Base-by-base conservation (phyloP, 371 early-diverging fungal genomes). In the Capillidium heterosporum region DNA sequence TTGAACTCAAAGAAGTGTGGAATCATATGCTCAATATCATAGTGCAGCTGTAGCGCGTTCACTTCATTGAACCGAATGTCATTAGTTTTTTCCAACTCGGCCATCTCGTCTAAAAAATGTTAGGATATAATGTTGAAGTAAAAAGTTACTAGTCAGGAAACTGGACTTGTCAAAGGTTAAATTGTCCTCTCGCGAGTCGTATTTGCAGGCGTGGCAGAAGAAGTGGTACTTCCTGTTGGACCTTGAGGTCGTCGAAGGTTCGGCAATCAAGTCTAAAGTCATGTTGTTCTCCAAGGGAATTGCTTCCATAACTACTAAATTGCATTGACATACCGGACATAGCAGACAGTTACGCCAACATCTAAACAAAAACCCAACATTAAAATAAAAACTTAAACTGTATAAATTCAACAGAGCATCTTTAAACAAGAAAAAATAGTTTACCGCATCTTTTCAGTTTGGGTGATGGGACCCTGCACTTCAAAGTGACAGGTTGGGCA, bases 11-110 rank as follows among this genome's bases (percentile, higher is more conserved):
- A 53, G 26, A 53, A 53, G 21, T 53, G 39, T 19, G 53, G 53
- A 17, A 53, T 39, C 53, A 53, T 53, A 39, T 53, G 53, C 19
- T 53, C 53, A 32, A 53, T 53, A 31, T 53, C 53, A 39, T 53
- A 53, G 23, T 53, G 53, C 4, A 53, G 39, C 19, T 53, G 53
- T 32, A 53, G 26, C 3, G 15, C 19, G 15, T 31, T 28, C 7
- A 35, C 35, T 39, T 53, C 53, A 2, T 53, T 53, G 21, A 19
- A 53, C 17, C 31, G 32, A n/a, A 31, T 21, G 15, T 39, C 39
- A 17, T 53, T 53, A 17, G 17, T 15, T 32, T 24, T 29, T 31
- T 53, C 53, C 11, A 53, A 21, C 8, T 53, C 35, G 8, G 53
- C 53, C 11, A 53, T 39, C 2, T 21, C 39, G 35, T 35, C 53